Conservation (phyloP, 1,284 basidiomycete genomes). For the Heterobasidion occidentale region DNA sequence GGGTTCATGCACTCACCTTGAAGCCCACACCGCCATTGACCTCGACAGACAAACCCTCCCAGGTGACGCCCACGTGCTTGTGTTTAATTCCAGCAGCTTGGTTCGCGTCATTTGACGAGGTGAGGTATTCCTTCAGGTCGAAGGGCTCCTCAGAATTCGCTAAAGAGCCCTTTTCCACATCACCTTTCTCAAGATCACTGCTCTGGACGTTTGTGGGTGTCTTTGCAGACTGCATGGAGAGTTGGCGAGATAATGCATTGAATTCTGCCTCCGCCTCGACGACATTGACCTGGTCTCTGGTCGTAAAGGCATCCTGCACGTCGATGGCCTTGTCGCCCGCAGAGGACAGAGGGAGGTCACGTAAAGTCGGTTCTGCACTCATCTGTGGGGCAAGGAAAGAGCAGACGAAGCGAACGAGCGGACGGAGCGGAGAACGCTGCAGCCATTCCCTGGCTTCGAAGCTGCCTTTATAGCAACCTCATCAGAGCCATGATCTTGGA, state of each 20-base stretch:
- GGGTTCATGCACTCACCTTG: slow-evolving; percentile 34
- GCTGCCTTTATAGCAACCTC: no score
- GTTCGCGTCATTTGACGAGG: slow-evolving; percentile 56
- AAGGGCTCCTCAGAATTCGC: slow-evolving; percentile 35
- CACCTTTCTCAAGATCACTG: slow-evolving; percentile 16
- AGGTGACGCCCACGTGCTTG: slow-evolving; percentile 80
- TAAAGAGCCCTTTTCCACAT: slow-evolving; percentile 39
- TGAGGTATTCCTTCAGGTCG: slow-evolving; percentile 72
- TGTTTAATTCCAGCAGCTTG: slow-evolving; percentile 71
- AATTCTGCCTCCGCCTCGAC: slow-evolving; percentile 43
- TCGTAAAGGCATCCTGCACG: background rate
- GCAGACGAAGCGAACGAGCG: background rate
- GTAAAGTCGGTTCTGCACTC: background rate
- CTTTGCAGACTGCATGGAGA: slow-evolving; percentile 19
- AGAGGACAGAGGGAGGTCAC: background rate
- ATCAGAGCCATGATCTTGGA: no score
- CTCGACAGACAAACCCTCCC: slow-evolving; percentile 69
- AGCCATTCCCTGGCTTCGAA: no score
- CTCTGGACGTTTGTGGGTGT: slow-evolving; percentile 10
- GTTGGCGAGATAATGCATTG: slow-evolving; percentile 37
- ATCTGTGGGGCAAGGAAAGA: background rate
- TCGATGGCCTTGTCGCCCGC: background rate
- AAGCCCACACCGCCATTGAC: slow-evolving; percentile 55
- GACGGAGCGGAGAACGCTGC: background rate
- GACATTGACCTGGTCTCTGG: slow-evolving; percentile 31